Conservation (phyloP, 495 filamentous ascomycete species). For the Lineolata rhizophorae region DNA sequence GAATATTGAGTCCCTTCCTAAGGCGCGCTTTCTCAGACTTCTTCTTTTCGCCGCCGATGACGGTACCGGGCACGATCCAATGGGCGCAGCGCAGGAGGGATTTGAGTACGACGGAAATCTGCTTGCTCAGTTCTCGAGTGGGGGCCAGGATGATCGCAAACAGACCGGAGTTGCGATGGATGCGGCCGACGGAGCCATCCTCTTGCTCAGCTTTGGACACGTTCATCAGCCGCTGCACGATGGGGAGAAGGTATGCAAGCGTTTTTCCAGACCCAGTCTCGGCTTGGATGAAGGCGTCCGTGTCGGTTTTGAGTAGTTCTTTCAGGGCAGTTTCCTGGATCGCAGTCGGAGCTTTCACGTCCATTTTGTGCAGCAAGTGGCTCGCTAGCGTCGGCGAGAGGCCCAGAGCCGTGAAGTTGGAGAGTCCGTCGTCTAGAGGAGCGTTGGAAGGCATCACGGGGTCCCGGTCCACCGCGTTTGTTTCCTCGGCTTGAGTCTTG, state of each 20-base stretch:
- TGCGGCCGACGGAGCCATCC: slow-evolving; percentile 19
- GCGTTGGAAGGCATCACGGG: slow-evolving; percentile 74
- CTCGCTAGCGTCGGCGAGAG: slow-evolving; percentile 55
- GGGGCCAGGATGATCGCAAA: slow-evolving; percentile 85
- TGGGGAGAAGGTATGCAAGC: slow-evolving; percentile 74
- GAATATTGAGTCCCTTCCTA: slow-evolving; percentile 80
- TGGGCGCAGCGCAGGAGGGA: slow-evolving; percentile 59
- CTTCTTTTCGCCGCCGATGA: slow-evolving; percentile 93
- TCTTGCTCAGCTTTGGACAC: slow-evolving; percentile 23
- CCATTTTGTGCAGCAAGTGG: slow-evolving; percentile 66
- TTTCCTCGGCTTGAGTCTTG: not conserved
- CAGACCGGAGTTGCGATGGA: slow-evolving; percentile 66
- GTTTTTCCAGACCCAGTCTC: slow-evolving; percentile 97
- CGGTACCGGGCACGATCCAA: slow-evolving; percentile 80
- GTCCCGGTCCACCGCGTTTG: slow-evolving; percentile 20
- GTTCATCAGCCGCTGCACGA: slow-evolving; percentile 47
- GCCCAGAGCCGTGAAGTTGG: slow-evolving; percentile 66
- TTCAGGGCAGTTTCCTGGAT: slow-evolving; percentile 80
- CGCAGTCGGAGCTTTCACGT: slow-evolving; percentile 75
- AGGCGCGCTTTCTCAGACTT: slow-evolving; percentile 88
- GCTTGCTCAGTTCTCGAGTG: slow-evolving; percentile 80
- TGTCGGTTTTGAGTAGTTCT: slow-evolving; percentile 55
- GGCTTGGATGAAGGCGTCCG: slow-evolving; percentile 88
- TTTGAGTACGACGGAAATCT: slow-evolving; percentile 70
- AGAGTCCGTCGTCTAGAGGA: slow-evolving; percentile 62